Evolutionary conservation across 1,139 yeast species (phyloP).

Genomic region (Suhomyces guaymorum): DNA sequence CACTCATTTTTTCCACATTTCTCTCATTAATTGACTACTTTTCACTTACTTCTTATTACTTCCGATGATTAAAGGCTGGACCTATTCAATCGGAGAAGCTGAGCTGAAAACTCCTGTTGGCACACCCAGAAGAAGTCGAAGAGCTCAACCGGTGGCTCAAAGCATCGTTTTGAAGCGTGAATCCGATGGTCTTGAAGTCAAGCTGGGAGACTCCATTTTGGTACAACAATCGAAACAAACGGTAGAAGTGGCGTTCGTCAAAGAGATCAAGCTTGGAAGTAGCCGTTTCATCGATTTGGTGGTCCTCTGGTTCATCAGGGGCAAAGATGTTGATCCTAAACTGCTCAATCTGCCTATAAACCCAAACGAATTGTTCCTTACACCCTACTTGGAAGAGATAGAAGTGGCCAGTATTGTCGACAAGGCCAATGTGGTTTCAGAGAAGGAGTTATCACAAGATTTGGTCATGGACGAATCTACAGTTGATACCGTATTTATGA

Average conservation of each 20-base stretch:
- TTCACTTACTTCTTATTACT: no score
- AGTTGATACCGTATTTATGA: constrained; percentile 29
- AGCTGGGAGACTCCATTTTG: constrained; percentile 43
- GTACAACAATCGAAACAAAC: constrained; percentile 19
- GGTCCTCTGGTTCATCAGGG: constrained; percentile 38
- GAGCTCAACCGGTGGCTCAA: constrained; percentile 14
- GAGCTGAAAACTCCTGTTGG: constrained; percentile 13
- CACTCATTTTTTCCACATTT: not conserved
- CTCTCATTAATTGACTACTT: no score
- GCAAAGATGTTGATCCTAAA: constrained; percentile 24
- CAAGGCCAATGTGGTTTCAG: constrained; percentile 37
- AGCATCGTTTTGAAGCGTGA: constrained; percentile 27
- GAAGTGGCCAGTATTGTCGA: constrained; percentile 30
- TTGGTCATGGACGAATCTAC: constrained; percentile 35
- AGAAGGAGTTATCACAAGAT: constrained; percentile 22
- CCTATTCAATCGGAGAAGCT: constrained; percentile 20
- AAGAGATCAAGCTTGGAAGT: constrained; percentile 43
- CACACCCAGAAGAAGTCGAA: constrained; percentile 17
- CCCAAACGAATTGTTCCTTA: constrained; percentile 42
- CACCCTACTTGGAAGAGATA: constrained; percentile 39
- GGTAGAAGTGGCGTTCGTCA: constrained; percentile 38
- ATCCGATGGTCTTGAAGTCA: constrained; percentile 38
- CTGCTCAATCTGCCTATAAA: constrained; percentile 18
- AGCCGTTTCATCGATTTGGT: constrained; percentile 38
- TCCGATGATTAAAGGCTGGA: constrained; percentile 36